Evolutionary conservation across 2,329 filamentous ascomycete genomes (phyloP).

Genomic region (Tolypocladium endophyticum): DNA sequence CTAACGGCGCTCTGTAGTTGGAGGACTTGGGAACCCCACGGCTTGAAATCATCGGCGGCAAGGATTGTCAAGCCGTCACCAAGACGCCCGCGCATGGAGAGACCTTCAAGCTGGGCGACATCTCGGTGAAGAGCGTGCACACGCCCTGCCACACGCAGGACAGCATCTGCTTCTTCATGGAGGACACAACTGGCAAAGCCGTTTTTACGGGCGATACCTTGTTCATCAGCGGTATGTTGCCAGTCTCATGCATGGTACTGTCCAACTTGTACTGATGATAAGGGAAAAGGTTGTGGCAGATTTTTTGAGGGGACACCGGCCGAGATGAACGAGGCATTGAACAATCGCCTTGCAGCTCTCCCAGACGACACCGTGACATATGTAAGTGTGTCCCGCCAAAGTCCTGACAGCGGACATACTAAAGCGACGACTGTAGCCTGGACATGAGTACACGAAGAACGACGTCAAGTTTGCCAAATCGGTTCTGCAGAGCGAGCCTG

Average conservation of each 20-base stretch:
- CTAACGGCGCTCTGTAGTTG: conserved; percentile 13
- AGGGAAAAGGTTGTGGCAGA: conserved; percentile 63
- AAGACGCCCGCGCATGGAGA: conserved; percentile 65
- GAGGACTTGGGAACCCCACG: conserved; percentile 42
- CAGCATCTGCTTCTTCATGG: conserved; percentile 89
- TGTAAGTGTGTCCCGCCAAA: conserved; percentile 37
- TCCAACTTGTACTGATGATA: not conserved
- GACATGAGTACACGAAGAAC: conserved; percentile 95
- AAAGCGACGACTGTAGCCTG: conserved; percentile 46
- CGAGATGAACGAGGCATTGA: conserved; percentile 91
- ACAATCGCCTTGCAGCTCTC: conserved; percentile 68
- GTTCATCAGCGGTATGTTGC: conserved; percentile 68
- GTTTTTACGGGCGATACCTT: conserved; percentile 96
- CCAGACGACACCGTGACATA: conserved; percentile 90
- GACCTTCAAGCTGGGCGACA: conserved; percentile 72
- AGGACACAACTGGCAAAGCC: conserved; percentile 64
- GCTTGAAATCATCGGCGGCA: conserved; percentile 76
- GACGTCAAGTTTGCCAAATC: conserved; percentile 83
- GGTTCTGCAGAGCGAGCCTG: conserved; percentile 62
- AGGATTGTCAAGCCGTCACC: conserved; percentile 72
- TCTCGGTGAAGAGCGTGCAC: conserved; percentile 78
- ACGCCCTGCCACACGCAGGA: conserved; percentile 98
- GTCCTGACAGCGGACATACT: not conserved
- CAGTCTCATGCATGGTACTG: not conserved
- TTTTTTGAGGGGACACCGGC: conserved; percentile 89